A percentile compares a stretch with the other conserved stretches of the same genome.
Evolutionary conservation across 2,329 filamentous ascomycete species (phyloP).

Genomic region (Fusarium sp.): DNA sequence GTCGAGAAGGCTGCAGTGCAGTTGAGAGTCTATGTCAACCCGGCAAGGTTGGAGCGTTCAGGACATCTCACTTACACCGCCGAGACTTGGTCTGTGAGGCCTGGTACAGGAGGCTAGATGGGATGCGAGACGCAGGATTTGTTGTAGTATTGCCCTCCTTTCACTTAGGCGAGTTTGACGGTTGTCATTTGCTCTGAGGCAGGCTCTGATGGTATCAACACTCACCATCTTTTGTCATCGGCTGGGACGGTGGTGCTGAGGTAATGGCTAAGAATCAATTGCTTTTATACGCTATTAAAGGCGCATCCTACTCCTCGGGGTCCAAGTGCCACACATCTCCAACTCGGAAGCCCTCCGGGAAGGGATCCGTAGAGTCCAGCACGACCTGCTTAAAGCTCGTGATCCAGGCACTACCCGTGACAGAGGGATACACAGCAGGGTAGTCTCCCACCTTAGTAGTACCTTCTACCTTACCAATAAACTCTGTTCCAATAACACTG

Average conservation of each 20-base stretch:
- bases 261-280: not conserved
- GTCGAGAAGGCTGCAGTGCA: not conserved
- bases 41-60: not conserved
- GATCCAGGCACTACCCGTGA: slow-evolving; percentile 25
- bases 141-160: accelerated
- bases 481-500: slow-evolving; percentile 27
- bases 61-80: slow-evolving; percentile 3
- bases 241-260: not conserved
- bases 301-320: not conserved
- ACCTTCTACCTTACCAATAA: slow-evolving; percentile 13
- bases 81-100: slow-evolving; percentile 8
- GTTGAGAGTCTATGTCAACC: slow-evolving; percentile 8
- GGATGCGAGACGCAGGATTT: not conserved
- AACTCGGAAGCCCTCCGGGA: slow-evolving; percentile 25
- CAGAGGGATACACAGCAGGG: slow-evolving; percentile 21
- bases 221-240: no score
- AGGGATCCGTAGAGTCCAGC: slow-evolving; percentile 25
- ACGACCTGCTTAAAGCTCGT: slow-evolving; percentile 33
- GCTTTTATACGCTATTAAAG: not conserved
- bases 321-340: slow-evolving; percentile 27
- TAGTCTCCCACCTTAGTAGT: slow-evolving; percentile 17
- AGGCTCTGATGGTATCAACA: no score
- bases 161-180: accelerated
- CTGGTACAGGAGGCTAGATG: not conserved
- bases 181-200: not conserved